Evolutionary conservation across 345 rosid species (phyloP).

Genomic region (Angophora floribunda): DNA sequence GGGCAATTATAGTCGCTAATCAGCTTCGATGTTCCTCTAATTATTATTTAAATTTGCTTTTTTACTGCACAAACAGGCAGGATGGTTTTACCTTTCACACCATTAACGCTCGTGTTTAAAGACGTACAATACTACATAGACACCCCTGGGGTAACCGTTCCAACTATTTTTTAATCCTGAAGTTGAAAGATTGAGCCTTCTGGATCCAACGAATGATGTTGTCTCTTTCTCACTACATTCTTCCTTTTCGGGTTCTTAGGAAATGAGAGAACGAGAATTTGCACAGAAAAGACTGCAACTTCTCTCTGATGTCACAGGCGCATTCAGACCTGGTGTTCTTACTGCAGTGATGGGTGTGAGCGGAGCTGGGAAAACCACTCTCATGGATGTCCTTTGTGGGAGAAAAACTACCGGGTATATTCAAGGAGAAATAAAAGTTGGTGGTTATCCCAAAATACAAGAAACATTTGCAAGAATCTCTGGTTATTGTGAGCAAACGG

Average conservation of each 20-base stretch:
- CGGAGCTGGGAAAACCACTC: slow-evolving; percentile 91
- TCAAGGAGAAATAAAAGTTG: slow-evolving; percentile 63
- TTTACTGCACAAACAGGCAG: slow-evolving; percentile 28
- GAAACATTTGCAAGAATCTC: slow-evolving; percentile 75
- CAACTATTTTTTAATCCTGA: background rate
- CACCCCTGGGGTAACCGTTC: slow-evolving; percentile 47
- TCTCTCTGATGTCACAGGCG: slow-evolving; percentile 54
- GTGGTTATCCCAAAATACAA: slow-evolving; percentile 61
- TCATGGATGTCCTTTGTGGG: slow-evolving; percentile 79
- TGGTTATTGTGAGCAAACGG: slow-evolving; percentile 79
- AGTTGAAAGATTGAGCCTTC: background rate
- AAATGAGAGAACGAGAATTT: slow-evolving; percentile 42
- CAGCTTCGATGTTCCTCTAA: background rate
- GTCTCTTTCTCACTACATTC: background rate
- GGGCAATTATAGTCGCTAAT: background rate
- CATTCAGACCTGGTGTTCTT: slow-evolving; percentile 71
- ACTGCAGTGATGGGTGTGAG: slow-evolving; percentile 86
- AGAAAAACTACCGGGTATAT: slow-evolving; percentile 71
- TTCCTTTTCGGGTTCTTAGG: slow-evolving; percentile 15
- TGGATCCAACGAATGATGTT: no score
- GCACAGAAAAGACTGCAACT: slow-evolving; percentile 40
- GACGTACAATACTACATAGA: slow-evolving; percentile 53
- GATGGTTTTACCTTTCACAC: slow-evolving; percentile 60
- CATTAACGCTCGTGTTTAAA: slow-evolving; percentile 44
- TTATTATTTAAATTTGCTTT: background rate